These are phyloP conservation scores for Scedosporium boydii DNA, from an alignment of 2,329 filamentous ascomycete species.

Conservation along the genomic window DNA sequence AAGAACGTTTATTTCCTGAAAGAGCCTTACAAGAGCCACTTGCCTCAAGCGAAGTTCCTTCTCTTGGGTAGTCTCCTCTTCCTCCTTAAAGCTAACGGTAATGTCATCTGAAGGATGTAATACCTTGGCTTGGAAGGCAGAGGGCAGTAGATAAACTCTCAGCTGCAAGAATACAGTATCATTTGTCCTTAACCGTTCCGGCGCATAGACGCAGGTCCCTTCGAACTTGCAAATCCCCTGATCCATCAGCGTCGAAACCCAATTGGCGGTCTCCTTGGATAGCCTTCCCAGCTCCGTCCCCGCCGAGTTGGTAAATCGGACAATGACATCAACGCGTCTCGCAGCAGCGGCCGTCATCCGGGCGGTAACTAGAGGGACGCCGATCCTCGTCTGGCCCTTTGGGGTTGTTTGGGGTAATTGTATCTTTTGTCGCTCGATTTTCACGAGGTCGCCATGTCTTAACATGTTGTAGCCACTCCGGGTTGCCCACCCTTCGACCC, in stretches of 20 bases:
- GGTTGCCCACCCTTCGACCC: slow-evolving; percentile 85
- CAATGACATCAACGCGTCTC: slow-evolving; percentile 73
- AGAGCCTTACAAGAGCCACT: slow-evolving; percentile 76
- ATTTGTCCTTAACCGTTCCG: slow-evolving; percentile 75
- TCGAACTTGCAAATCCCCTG: slow-evolving; percentile 83
- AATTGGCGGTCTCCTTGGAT: slow-evolving; percentile 76
- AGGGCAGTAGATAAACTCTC: slow-evolving; percentile 62
- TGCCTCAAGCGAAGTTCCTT: slow-evolving; percentile 75
- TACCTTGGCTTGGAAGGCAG: slow-evolving; percentile 53
- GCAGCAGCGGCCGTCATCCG: slow-evolving; percentile 41
- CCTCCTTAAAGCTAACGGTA: slow-evolving; percentile 66
- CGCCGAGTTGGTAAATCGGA: slow-evolving; percentile 73
- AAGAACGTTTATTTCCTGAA: slow-evolving; percentile 78
- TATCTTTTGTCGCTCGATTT: slow-evolving; percentile 77
- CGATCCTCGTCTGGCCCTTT: slow-evolving; percentile 30
- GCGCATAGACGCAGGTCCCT: slow-evolving; percentile 79
- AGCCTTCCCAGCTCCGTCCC: slow-evolving; percentile 81
- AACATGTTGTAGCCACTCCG: slow-evolving; percentile 68
- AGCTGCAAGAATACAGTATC: slow-evolving; percentile 93
- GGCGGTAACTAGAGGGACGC: slow-evolving; percentile 20
- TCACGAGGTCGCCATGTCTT: slow-evolving; percentile 72
- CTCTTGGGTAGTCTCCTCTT: slow-evolving; percentile 78
- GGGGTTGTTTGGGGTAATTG: slow-evolving; percentile 39
- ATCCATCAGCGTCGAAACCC: slow-evolving; percentile 88
- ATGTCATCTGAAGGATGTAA: slow-evolving; percentile 24